Conservation (phyloP, 148 eudicot genomes). For the Cornus suecica region DNA sequence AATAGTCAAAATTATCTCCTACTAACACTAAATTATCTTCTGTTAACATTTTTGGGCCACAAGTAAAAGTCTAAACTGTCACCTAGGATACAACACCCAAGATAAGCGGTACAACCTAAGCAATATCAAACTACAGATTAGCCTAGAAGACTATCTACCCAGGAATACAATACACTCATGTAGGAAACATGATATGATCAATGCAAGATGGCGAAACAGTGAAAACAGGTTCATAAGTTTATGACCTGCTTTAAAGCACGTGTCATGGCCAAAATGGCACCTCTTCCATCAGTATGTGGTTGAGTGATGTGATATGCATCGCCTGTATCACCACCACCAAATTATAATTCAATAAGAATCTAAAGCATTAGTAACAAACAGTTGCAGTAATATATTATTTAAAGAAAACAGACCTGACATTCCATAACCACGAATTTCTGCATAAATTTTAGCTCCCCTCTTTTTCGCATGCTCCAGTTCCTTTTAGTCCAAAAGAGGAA, state of each 20-base stretch:
- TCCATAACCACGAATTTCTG: conserved; percentile 91
- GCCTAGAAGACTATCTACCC: background rate
- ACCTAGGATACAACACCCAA: background rate
- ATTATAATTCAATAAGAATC: background rate
- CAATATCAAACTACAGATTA: background rate
- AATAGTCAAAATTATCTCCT: background rate
- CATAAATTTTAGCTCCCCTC: conserved; percentile 87
- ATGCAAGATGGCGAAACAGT: background rate
- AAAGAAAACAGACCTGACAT: conserved; percentile 69
- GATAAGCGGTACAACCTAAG: background rate
- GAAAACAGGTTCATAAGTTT: background rate
- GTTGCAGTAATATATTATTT: conserved; percentile 4
- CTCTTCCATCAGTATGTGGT: conserved; percentile 90
- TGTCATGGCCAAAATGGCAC: conserved; percentile 91
- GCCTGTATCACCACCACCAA: conserved; percentile 36
- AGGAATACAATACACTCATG: background rate
- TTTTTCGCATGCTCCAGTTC: conserved; percentile 84
- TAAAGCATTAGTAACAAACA: conserved; percentile 6
- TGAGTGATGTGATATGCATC: conserved; percentile 97
- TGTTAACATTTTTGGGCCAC: background rate
- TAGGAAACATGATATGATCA: background rate
- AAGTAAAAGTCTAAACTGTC: background rate
- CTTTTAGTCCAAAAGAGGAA: conserved; percentile 35
- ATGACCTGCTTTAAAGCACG: conserved; percentile 85
- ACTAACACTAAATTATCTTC: background rate